These are phyloP conservation scores for Macrophomina phaseolina DNA, from an alignment of 2,329 filamentous ascomycete genomes.

Conservation along the genomic window DNA sequence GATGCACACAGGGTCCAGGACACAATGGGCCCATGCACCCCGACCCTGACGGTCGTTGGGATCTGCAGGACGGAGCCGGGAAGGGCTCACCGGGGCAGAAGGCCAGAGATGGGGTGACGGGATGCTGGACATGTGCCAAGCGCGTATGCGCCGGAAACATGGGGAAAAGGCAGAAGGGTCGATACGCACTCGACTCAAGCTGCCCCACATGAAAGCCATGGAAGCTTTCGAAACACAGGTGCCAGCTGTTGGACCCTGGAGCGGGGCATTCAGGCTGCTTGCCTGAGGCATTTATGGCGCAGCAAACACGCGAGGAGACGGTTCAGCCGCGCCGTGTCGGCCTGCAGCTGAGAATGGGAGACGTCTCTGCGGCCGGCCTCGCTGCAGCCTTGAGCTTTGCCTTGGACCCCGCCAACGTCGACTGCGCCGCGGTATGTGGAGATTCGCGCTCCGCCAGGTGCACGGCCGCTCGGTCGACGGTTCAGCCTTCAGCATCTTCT, in stretches of 20 bases:
- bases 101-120: neutral
- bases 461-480: neutral
- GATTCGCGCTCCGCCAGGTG: neutral
- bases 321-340: neutral
- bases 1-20: conserved; percentile 8
- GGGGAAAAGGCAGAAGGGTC: neutral
- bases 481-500: neutral
- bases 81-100: neutral
- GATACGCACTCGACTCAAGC: neutral
- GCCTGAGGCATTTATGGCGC: neutral
- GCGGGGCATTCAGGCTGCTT: neutral
- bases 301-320: neutral
- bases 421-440: neutral
- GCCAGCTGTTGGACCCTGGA: neutral
- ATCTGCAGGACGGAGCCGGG: neutral
- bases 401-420: neutral
- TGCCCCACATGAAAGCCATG: neutral
- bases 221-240: neutral
- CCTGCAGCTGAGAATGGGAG: neutral
- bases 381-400: conserved; percentile 1
- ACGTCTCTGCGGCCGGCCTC: neutral
- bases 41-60: neutral
- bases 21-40: neutral
- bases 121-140: neutral
- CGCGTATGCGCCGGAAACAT: neutral